Conservation (phyloP, 768 basidiomycete genomes). For the Hygrophorus russula region DNA sequence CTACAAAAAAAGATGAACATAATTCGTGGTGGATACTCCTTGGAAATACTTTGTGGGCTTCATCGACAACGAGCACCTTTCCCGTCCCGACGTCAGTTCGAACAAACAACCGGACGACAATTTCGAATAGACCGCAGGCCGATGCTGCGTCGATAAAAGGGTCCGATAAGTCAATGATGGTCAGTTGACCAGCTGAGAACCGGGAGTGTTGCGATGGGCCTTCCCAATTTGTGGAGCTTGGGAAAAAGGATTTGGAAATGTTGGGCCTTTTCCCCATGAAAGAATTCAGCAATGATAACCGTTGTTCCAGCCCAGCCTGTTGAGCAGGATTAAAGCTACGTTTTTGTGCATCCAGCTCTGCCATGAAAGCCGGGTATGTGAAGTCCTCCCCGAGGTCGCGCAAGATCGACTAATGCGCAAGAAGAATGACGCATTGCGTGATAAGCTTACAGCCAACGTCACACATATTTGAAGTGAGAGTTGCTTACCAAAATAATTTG, state of each 20-base stretch:
- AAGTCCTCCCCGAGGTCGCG: slow-evolving; percentile 54
- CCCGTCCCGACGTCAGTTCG: slow-evolving; percentile 49
- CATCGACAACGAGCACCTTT: slow-evolving; percentile 63
- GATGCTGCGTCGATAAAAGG: slow-evolving; percentile 59
- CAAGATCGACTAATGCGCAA: slow-evolving; percentile 35
- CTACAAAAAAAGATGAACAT: slow-evolving; percentile 21
- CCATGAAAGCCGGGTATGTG: slow-evolving; percentile 37
- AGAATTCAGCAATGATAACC: slow-evolving; percentile 47
- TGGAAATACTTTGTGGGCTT: slow-evolving; percentile 55
- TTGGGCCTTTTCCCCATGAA: slow-evolving; percentile 32
- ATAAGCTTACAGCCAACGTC: not conserved
- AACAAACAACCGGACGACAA: slow-evolving; percentile 53
- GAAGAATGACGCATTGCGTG: not conserved
- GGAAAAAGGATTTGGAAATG: too few relatives aligned
- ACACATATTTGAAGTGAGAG: not conserved
- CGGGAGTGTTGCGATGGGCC: slow-evolving; percentile 14
- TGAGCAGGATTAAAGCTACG: slow-evolving; percentile 47
- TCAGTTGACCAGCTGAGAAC: slow-evolving; percentile 47
- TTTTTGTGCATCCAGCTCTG: slow-evolving; percentile 32
- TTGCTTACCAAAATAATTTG: slow-evolving; percentile 49
- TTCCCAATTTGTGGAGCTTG: too few relatives aligned
- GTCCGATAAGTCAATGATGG: slow-evolving; percentile 62
- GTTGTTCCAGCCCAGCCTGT: slow-evolving; percentile 44
- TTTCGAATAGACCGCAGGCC: slow-evolving; percentile 64
- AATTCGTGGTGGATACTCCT: slow-evolving; percentile 1